Conservation (phyloP, 1,139 yeast species). For the Geotrichum klebahnii region DNA sequence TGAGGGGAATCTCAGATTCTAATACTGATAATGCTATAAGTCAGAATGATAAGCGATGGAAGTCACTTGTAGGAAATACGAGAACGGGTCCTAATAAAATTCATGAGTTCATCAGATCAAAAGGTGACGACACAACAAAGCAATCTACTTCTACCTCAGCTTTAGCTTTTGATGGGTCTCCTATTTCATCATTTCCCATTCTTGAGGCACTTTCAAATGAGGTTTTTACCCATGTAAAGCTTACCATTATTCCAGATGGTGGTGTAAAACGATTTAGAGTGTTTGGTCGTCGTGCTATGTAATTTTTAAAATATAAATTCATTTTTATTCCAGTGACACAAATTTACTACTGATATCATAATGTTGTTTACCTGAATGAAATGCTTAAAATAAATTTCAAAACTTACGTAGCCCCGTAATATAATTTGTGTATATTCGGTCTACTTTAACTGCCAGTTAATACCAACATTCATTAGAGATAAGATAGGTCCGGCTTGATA, state of each 20-base stretch:
- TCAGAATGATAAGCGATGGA: slow-evolving; percentile 53
- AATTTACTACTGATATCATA: too few species aligned
- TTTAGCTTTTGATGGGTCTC: slow-evolving; percentile 10
- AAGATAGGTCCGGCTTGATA: too few species aligned
- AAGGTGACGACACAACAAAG: slow-evolving; percentile 28
- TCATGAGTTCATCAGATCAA: slow-evolving; percentile 48
- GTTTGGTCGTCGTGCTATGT: slow-evolving; percentile 47
- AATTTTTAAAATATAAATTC: too few species aligned
- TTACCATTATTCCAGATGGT: slow-evolving; percentile 90
- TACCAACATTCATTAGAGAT: too few species aligned
- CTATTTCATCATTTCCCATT: slow-evolving; percentile 2
- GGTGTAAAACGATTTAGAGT: slow-evolving; percentile 88
- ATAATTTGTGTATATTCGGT: too few species aligned
- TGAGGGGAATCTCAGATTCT: too few species aligned
- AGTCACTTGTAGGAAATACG: slow-evolving; percentile 54
- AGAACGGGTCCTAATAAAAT: slow-evolving; percentile 79
- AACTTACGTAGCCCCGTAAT: too few species aligned
- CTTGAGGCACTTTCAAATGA: slow-evolving; percentile 22
- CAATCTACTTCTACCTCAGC: too few species aligned
- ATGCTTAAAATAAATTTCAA: too few species aligned
- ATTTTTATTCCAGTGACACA: not conserved
- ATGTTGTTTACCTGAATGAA: too few species aligned
- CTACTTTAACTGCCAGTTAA: too few species aligned
- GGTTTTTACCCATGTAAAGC: slow-evolving; percentile 59
- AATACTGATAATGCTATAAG: slow-evolving; percentile 39